These are phyloP conservation scores for Calocybe gangraenosa DNA, from an alignment of 768 basidiomycete genomes.

Conservation along the genomic window DNA sequence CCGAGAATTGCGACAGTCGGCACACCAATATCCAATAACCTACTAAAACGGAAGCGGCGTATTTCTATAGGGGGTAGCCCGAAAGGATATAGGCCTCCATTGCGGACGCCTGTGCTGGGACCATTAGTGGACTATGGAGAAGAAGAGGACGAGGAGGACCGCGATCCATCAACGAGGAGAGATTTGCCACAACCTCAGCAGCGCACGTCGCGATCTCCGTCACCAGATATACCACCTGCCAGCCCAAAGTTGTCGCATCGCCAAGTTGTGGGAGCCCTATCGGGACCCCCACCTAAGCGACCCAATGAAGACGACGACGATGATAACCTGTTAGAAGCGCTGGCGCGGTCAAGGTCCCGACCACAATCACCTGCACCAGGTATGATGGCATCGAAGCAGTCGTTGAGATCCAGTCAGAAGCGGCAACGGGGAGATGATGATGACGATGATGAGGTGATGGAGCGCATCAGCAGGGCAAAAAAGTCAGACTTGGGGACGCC, in stretches of 20 bases:
- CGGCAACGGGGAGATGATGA: constrained; percentile 69
- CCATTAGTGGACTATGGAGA: constrained; percentile 77
- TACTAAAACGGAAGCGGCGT: constrained; percentile 59
- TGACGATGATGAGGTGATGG: constrained; percentile 64
- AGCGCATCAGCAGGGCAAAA: constrained; percentile 59
- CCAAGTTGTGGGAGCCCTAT: constrained; percentile 26
- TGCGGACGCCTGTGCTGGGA: constrained; percentile 51
- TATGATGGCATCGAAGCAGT: constrained; percentile 29
- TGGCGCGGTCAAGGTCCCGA: constrained; percentile 37
- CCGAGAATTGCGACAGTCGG: constrained; percentile 22
- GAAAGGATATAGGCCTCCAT: constrained; percentile 44
- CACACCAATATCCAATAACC: constrained; percentile 31
- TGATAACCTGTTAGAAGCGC: constrained; percentile 53
- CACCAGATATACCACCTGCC: constrained; percentile 28
- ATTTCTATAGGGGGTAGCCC: constrained; percentile 35
- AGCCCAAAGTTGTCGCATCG: constrained; percentile 36
- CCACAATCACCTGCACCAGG: constrained; percentile 35
- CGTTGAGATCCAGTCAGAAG: constrained; percentile 62
- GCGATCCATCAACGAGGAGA: constrained; percentile 2
- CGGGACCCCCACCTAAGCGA: constrained; percentile 43
- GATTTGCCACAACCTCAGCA: constrained; percentile 9
- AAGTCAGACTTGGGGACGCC: constrained; percentile 46
- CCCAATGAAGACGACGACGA: constrained; percentile 48
- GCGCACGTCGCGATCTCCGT: constrained; percentile 26
- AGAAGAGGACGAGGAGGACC: constrained; percentile 47